Evolutionary conservation across 2,329 filamentous ascomycete species (phyloP), one percentile per base, ranked within the genome.

Genomic region (Aspergillus neotritici): DNA sequence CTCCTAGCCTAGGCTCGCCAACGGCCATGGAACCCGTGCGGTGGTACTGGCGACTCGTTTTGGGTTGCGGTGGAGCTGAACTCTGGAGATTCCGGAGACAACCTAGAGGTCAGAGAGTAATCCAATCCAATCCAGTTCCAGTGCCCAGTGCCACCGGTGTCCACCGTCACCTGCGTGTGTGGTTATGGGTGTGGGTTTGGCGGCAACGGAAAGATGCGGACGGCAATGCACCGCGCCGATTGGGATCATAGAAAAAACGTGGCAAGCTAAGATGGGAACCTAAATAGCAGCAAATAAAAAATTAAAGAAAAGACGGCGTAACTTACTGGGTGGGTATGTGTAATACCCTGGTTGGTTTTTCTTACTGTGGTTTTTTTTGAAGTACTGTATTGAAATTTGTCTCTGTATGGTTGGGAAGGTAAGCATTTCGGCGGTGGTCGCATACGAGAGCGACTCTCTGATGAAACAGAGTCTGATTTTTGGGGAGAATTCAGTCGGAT

Each of bases 161-260:
- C 36, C 17, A 30, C 47, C 43, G 42, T 25, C 21, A 25, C 21
- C 21, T 25, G 21, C 21, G 21, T 25, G 21, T 6, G 21, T 25
- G 21, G 21, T 40, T 40, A 47, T 49, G 46, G 48, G 38, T 48
- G 56, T 58, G 57, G 56, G 49, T 57, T 44, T 54, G 54, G 57
- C 45, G 48, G 52, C 52, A 57, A 53, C 59, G 58, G 59, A 61
- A 60, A 59, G 55, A 58, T 48, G 56, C 58, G 58, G 58, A 60
- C 59, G 57, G 57, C 52, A 61, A 58, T 59, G 59, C 58, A 61
- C 44, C 50, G 47, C 43, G 50, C 59, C 58, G 58, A 58, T 57
- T 56, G 54, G 58, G 54, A 57, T 55, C 49, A 41, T 25, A 25
- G 43, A 48, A 52, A 55, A 60, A 58, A 56, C 56, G 56, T 58